Conservation (phyloP, 805 yeast genomes). For the Yamadazyma akitaensis region DNA sequence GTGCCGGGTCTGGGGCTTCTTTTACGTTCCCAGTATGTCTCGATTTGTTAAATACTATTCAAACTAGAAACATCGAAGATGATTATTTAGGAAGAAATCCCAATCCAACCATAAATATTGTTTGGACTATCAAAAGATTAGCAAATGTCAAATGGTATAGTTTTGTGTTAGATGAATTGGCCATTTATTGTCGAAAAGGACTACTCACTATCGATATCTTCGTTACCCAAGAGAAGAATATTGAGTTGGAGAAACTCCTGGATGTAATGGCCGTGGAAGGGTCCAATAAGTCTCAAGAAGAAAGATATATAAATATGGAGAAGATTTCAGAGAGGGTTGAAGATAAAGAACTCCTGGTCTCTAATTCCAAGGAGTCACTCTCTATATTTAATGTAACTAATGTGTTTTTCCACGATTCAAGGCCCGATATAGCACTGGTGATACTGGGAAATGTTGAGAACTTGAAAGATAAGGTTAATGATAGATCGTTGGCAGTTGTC, state of each 20-base stretch:
- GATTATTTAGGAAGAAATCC: constrained; percentile 36
- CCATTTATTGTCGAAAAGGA: constrained; percentile 21
- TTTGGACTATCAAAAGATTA: constrained; percentile 29
- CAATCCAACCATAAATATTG: constrained; percentile 23
- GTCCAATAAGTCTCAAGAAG: background rate
- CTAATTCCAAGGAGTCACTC: background rate
- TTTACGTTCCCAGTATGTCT: constrained; percentile 45
- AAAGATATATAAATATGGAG: background rate
- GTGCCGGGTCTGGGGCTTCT: constrained; percentile 47
- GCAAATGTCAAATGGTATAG: constrained; percentile 36
- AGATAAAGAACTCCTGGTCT: background rate
- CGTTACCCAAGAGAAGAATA: constrained; percentile 22
- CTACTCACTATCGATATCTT: constrained; percentile 23
- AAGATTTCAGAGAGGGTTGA: background rate
- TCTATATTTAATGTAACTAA: constrained; percentile 1
- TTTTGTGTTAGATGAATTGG: constrained; percentile 29
- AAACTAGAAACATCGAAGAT: constrained; percentile 20
- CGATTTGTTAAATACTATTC: constrained; percentile 31
- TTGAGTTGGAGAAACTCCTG: background rate
- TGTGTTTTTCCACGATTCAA: constrained; percentile 9
- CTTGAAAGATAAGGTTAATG: constrained; percentile 12
- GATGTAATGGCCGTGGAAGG: constrained; percentile 1
- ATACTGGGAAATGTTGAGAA: constrained; percentile 15
- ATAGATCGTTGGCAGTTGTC: constrained; percentile 34
- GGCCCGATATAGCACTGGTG: constrained; percentile 19